Conservation (phyloP, 1,284 basidiomycete genomes). For the Hypsizygus ulmarius region DNA sequence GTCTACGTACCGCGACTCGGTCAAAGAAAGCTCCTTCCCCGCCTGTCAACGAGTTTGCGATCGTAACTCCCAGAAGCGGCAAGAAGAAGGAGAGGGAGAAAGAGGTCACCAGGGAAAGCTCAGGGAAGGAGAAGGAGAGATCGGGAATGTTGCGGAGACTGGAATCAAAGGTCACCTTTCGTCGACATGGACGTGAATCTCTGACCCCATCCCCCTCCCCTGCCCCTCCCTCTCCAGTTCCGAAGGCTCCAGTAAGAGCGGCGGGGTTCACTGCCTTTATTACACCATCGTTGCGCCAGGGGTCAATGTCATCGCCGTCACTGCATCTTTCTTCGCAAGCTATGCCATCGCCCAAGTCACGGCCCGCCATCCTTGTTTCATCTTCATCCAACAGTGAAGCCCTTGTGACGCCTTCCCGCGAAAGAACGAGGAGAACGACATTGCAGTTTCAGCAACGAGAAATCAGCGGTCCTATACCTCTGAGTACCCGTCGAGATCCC, state of each 20-base stretch:
- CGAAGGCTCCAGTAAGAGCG: constrained; percentile 35
- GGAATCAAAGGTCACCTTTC: constrained; percentile 56
- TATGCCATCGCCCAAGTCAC: constrained; percentile 49
- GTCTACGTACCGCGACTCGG: constrained; percentile 58
- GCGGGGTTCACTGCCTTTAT: constrained; percentile 57
- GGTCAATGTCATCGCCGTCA: constrained; percentile 69
- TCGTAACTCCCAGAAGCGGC: constrained; percentile 37
- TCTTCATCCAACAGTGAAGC: constrained; percentile 43
- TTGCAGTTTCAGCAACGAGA: constrained; percentile 34
- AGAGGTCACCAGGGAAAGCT: constrained; percentile 30
- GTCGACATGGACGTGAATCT: constrained; percentile 45
- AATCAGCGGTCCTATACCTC: constrained; percentile 23
- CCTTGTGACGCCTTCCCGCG: constrained; percentile 41
- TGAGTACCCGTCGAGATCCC: constrained; percentile 21
- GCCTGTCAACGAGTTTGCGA: constrained; percentile 40
- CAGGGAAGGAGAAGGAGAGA: constrained; percentile 39
- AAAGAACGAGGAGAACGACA: constrained; percentile 39
- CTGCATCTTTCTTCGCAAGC: constrained; percentile 57
- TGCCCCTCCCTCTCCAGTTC: constrained; percentile 14
- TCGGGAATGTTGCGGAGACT: constrained; percentile 32
- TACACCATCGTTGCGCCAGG: constrained; percentile 62
- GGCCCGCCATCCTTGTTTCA: constrained; percentile 44
- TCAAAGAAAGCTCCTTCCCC: constrained; percentile 43
- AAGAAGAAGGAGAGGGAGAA: constrained; percentile 41
- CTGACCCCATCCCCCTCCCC: constrained; percentile 43